Evolutionary conservation across 495 filamentous ascomycete genomes (phyloP), one percentile per base, ranked within the genome.

Genomic region (Hamigera avellanea): DNA sequence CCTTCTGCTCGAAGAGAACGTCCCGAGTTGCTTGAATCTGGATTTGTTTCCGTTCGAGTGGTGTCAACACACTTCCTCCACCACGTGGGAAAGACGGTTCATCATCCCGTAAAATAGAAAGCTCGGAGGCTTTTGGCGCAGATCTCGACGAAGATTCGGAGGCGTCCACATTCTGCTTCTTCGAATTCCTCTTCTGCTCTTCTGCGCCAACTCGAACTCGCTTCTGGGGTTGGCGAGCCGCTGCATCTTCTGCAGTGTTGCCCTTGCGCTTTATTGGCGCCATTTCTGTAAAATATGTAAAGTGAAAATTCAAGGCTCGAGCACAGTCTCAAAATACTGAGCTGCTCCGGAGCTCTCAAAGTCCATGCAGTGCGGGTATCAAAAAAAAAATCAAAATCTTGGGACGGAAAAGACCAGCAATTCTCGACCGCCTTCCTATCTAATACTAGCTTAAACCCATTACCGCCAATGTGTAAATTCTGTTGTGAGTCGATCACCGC

Each of bases 31-130:
- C 91, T 58, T 96, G 81, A 41, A 91, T 83, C 48, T 91, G 82
- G 46, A 98, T 95, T 58, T 96, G 84, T 63, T 94, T 95, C 46
- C 91, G 78, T 54, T 98, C 91, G 35, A 98, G 69, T 16, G 91
- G 87, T 6, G 91, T 94, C 57, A 98, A 64, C 31, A 93, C 70
- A 53, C 85, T 91, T 10, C 72, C 91, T 37, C 91, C 93, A 36
- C 91, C 91, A 66, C 91, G 76, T 52, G 93, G 91, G 53, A 98
- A 98, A 18, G 87, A 61, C 3, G 75, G 73, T 46, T 95, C 91
- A 34, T 95, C 89, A 41, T 85, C 78, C 46, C 76, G 78, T 33
- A 79, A 46, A 10, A 74, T 48, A 17, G 72, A 70, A 32, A 67
- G 51, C 41, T 62, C 61, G 19, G 66, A 59, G 33, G 51, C 45